Base-by-base conservation (phyloP, 371 early-diverging fungal genomes). In the Circinella minor region DNA sequence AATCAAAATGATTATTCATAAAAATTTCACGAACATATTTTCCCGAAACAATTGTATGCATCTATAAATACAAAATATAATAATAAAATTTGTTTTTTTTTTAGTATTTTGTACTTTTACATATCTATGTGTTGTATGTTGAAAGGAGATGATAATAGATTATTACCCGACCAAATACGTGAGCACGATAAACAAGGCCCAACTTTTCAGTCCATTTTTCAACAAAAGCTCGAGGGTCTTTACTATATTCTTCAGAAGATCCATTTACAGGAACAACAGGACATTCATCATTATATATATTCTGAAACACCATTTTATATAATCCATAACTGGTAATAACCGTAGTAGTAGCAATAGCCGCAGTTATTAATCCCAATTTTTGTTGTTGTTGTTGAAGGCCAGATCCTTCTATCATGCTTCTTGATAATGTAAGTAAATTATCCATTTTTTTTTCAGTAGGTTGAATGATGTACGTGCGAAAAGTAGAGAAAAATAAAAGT, bases 91-190 rank as follows among this genome's bases (percentile, higher is more conserved):
- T 9, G 43, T 43, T 1, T 43, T 9, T 43, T 43, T 11, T 11
- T 27, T 1, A 27, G 27, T 27, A 27, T 27, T 27, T 27, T 27
- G 27, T 27, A 27, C 27, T 27, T 27, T 27, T 27, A 27, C 27
- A 47, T 47, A 17, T 13, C 15, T 15, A n/a, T 51, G 17, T 13
- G 17, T 8, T 51, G 14, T n/a, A 1, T 3, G 15, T n/a, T 5
- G 14, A n/a, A n/a, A 13, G n/a, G 5, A 15, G 8, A 14, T 43
- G 1, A 43, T 2, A 43, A 43, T 2, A 43, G 0, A 48, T 15
- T 10, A 27, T 27, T 73, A 71, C 67, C 46, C 71, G n/a, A n/a
- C 81, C 81, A 61, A 74, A 74, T 5, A 81, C n/a, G 57, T 77
- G 70, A 54, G 68, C 73, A 49, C 73, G 74, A 36, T 70, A 77